Evolutionary conservation across 345 rosid species (phyloP).

Genomic region (Laguncularia racemosa): DNA sequence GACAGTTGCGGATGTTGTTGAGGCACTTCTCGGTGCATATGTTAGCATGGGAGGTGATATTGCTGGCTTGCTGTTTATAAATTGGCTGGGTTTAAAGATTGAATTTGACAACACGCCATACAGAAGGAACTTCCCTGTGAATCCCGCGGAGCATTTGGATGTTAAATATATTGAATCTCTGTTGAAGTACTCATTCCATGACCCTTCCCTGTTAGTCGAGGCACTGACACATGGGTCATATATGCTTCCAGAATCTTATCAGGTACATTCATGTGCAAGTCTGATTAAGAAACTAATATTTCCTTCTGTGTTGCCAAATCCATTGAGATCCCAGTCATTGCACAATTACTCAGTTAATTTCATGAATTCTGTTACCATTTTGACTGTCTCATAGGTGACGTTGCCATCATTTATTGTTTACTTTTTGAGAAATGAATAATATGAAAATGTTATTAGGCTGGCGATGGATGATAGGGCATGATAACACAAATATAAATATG

Average conservation of each 20-base stretch:
- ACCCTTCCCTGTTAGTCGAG: constrained; percentile 67
- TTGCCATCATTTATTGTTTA: too few relatives aligned
- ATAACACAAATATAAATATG: too few relatives aligned
- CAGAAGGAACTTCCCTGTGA: constrained; percentile 20
- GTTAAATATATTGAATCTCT: constrained; percentile 38
- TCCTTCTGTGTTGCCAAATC: background rate
- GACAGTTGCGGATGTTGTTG: constrained; percentile 76
- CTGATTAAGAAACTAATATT: too few relatives aligned
- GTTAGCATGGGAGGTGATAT: constrained; percentile 68
- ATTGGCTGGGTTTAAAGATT: constrained; percentile 70
- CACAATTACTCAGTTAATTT: too few relatives aligned
- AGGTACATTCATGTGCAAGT: constrained; percentile 31
- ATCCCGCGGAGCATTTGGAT: constrained; percentile 38
- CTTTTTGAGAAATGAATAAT: too few relatives aligned
- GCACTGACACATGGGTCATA: constrained; percentile 93
- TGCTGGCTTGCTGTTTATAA: constrained; percentile 48
- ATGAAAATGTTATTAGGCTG: too few relatives aligned
- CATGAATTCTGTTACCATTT: too few relatives aligned
- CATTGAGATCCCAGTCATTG: too few relatives aligned
- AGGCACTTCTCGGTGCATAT: constrained; percentile 80
- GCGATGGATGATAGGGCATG: too few relatives aligned
- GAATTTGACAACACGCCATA: constrained; percentile 31
- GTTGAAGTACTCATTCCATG: constrained; percentile 47
- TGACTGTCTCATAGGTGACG: too few relatives aligned
- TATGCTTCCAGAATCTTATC: constrained; percentile 86